Evolutionary conservation across 2,329 filamentous ascomycete species (phyloP), one percentile per base, ranked within the genome.

Genomic region (Aspergillus ochraceoroseus): DNA sequence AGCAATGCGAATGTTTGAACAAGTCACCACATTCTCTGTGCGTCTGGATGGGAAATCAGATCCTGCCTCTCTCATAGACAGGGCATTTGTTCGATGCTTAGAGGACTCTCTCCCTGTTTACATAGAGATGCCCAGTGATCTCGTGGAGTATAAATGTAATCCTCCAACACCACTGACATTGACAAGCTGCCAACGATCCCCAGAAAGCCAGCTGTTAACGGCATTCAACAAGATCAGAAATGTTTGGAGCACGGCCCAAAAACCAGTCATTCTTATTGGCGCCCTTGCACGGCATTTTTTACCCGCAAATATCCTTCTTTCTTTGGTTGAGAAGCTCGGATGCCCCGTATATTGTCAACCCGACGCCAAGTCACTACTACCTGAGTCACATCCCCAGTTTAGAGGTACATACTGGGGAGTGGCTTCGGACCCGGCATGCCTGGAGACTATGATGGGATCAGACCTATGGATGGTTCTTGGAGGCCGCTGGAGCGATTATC

Each of bases 391-490:
- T 20, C 29, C 32, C 3, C 38, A 41, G n/a, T 41, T 41, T 18
- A 8, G 14, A 8, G 43, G 43, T 2, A 45, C 43, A 26, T 45
- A 37, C 20, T 45, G 43, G 43, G 17, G 14, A 4, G 18, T 2
- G 1, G 38, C 43, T 2, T 37, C 32, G 8, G 33, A 41, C 1
- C 14, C 13, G 0, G 17, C 11, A 2, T 41, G 38, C 9, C 13
- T 15, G 14, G 11, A 33, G 7, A 19, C 13, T 1, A 20, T 45
- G 1, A 13, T 29, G n/a, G n/a, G 11, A 2, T 41, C 43, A 3
- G 43, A 45, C 12, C 34, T 45, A 14, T 45, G 43, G 38, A 11
- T 41, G 2, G 15, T 18, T 3, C 9, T 45, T 12, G 43, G 43
- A 14, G 27, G 28, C 9, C 33, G 37, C 9, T 45, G 38, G 43